A percentile compares a stretch with the other conserved stretches of the same genome.
phyloP scores from a whole-genome alignment of 148 eudicot genomes.

The Cornus controversa region DNA sequence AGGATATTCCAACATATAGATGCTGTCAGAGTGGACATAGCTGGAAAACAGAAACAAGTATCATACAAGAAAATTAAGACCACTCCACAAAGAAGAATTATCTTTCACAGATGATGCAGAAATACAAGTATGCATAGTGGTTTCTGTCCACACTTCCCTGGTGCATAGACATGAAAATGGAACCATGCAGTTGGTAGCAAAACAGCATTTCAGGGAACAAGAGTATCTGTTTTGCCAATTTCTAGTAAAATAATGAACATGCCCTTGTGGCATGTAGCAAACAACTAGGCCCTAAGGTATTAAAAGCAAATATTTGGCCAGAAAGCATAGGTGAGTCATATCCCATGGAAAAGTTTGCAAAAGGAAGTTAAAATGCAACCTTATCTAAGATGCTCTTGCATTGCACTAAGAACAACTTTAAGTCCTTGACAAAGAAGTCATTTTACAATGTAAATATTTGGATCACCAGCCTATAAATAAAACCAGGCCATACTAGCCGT shows the following conservation, averaged over 20 bases:
- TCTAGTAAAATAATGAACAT: too few relatives aligned
- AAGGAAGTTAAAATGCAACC: not conserved
- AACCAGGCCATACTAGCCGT: not conserved
- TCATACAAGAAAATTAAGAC: not conserved
- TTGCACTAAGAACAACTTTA: not conserved
- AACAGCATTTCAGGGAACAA: too few relatives aligned
- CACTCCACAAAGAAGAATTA: not conserved
- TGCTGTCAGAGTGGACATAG: constrained; percentile 66
- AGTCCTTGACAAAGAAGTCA: too few relatives aligned
- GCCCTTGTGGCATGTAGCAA: not conserved
- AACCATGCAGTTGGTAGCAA: not conserved
- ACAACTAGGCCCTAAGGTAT: not conserved
- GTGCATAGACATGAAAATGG: not conserved
- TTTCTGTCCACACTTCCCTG: not conserved
- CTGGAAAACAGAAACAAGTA: constrained; percentile 42
- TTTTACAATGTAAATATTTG: too few relatives aligned
- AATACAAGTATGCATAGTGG: not conserved
- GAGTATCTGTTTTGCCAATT: too few relatives aligned
- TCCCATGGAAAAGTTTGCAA: not conserved
- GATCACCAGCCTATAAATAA: too few relatives aligned
- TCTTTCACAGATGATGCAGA: not conserved
- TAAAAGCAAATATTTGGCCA: not conserved
- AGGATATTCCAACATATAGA: constrained; percentile 92
- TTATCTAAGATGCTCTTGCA: not conserved
- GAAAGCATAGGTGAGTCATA: constrained; percentile 3